Conservation (phyloP, 495 filamentous ascomycete species). For the Bacidia gigantensis region DNA sequence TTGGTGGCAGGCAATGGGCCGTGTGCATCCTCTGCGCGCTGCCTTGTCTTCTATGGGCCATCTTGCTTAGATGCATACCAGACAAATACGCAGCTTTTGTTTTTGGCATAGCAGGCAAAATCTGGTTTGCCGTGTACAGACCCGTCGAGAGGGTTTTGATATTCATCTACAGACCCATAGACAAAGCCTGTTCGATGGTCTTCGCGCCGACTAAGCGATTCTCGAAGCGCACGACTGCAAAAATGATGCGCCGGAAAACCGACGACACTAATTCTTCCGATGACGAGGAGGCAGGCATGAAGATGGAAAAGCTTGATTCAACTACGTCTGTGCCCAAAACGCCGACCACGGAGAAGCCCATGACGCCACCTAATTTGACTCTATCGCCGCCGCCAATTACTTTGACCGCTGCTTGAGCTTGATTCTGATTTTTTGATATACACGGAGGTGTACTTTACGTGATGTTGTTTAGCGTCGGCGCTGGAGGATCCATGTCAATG, state of each 20-base stretch:
- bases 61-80: conserved; percentile 54
- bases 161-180: conserved; percentile 12
- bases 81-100: conserved; percentile 38
- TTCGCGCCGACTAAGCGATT: conserved; percentile 14
- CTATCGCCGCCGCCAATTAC: conserved; percentile 18
- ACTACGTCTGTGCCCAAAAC: not conserved
- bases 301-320: not conserved
- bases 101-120: conserved; percentile 19
- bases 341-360: conserved; percentile 3
- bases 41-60: conserved; percentile 60
- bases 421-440: not conserved
- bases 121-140: conserved; percentile 13
- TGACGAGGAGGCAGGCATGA: conserved; percentile 1
- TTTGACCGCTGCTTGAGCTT: conserved; percentile 11
- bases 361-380: conserved; percentile 1
- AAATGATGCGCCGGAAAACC: conserved; percentile 3
- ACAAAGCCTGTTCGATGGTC: not conserved
- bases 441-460: not conserved
- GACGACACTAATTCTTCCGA: not conserved
- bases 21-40: conserved; percentile 58
- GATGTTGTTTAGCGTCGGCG: conserved; percentile 13
- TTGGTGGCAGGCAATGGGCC: conserved; percentile 60
- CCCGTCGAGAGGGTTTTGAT: conserved; percentile 10
- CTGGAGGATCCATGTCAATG: conserved; percentile 1
- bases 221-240: conserved; percentile 7